Percentiles rank a stretch among this genome's conserved stretches.
phyloP scores from a whole-genome alignment of 768 basidiomycete genomes.

The Polyporus arcularius region DNA sequence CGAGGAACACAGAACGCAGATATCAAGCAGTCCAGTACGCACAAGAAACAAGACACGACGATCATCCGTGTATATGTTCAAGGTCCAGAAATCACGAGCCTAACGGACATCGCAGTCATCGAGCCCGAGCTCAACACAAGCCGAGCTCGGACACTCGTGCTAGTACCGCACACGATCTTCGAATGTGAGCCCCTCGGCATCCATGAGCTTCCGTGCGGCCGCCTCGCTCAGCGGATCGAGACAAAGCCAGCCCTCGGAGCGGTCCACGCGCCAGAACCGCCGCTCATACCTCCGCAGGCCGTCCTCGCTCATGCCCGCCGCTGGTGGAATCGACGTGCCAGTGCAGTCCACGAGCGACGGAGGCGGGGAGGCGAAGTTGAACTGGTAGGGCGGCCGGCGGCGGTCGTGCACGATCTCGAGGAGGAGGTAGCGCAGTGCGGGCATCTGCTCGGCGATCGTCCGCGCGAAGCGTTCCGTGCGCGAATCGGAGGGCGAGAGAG shows the following conservation, averaged over 20 bases:
- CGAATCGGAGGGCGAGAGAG: neutral
- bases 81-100: too few species aligned
- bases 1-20: too few species aligned
- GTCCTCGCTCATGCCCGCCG: neutral
- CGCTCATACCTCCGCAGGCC: neutral
- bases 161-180: constrained; percentile 13
- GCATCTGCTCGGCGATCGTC: constrained; percentile 4
- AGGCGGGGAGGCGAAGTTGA: neutral
- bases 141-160: neutral
- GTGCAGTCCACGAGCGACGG: neutral
- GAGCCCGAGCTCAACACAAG: too few species aligned
- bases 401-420: constrained; percentile 11
- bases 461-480: constrained; percentile 1
- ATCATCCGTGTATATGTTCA: too few species aligned
- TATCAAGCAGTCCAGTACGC: too few species aligned
- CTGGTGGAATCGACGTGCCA: neutral
- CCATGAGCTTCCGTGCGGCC: neutral
- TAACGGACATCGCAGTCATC: too few species aligned
- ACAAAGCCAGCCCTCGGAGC: constrained; percentile 9
- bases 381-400: neutral
- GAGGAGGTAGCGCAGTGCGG: constrained; percentile 11
- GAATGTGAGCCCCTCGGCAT: constrained; percentile 1
- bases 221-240: constrained; percentile 6
- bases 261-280: constrained; percentile 14
- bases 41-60: too few species aligned